Conservation (phyloP, 495 filamentous ascomycete genomes). For the Xylaria telfairii region DNA sequence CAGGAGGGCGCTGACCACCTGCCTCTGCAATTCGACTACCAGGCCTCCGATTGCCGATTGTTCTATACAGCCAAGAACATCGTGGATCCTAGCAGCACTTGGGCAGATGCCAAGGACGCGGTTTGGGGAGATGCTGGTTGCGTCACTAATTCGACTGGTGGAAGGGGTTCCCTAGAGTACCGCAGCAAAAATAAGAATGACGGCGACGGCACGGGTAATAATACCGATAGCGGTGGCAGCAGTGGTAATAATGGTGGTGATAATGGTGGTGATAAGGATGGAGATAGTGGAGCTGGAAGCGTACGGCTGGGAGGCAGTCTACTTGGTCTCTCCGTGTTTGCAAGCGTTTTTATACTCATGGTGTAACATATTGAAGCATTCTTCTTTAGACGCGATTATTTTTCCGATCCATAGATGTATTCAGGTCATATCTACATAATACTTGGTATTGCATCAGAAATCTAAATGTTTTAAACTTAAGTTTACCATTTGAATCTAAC, state of each 20-base stretch:
- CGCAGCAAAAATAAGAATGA: conserved; percentile 1
- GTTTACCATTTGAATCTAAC: not conserved
- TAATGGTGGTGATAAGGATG: not conserved
- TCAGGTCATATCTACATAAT: not conserved
- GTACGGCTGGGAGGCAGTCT: not conserved
- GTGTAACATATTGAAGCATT: not conserved
- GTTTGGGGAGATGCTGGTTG: conserved; percentile 87
- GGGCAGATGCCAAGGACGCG: conserved; percentile 59
- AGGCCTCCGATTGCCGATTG: conserved; percentile 60
- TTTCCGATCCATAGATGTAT: not conserved
- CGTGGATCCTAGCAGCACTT: conserved; percentile 47
- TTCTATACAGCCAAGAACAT: conserved; percentile 59
- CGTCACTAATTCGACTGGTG: conserved; percentile 41
- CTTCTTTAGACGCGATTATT: not conserved
- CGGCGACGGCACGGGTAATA: not conserved
- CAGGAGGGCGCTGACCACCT: conserved; percentile 35
- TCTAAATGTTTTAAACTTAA: not conserved
- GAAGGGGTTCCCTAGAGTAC: not conserved
- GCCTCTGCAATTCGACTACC: conserved; percentile 60
- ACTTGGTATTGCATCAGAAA: not conserved
- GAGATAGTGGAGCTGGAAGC: not conserved
- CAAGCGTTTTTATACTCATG: not conserved
- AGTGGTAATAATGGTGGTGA: not conserved
- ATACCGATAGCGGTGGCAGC: not conserved
- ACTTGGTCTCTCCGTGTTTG: not conserved